Base-by-base conservation (phyloP, 495 filamentous ascomycete species). In the Evernia prunastri region DNA sequence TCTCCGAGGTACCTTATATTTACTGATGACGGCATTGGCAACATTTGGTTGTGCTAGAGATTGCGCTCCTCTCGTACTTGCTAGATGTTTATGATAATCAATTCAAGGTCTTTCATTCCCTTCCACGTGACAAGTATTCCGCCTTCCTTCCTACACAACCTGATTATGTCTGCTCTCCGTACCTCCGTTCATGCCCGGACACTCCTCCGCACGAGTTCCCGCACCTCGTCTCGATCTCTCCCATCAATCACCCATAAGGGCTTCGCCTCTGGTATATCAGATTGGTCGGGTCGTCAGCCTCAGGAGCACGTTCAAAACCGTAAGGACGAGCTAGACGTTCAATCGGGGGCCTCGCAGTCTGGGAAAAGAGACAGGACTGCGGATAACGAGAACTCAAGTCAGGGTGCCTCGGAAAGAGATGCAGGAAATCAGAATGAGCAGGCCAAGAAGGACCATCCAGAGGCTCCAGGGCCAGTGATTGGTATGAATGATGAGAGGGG, bases 401-500 rank as follows among this genome's bases (percentile, higher is more conserved):
- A 77, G 40, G 81, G 72, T 25, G 78, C 72, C 10, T 78, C 75
- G 29, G 68, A 81, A 67, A 76, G 75, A 60, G 80, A 80, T 63
- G 73, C 73, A 37, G 58, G 66, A 23, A 74, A 80, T 51, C 73
- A 77, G 61, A 79, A 75, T 35, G 66, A 74, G 64, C 79, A 83
- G 70, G 82, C 82, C 12, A 86, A 88, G 75, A 68, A 82, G 68
- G 87, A 87, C 59, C 75, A 83, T 70, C 87, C 86, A 0, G 81
- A 86, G 62, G 85, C 86, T 15, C 87, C 87, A 13, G 80, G 81
- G 66, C 80, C 83, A 1, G 76, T 87, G 4, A 84, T 89, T 72
- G 87, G 87, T 27, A 88, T 88, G 84, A 86, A 88, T 70, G 87
- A 89, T 76, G 86, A 89, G 71, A 79, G 83, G 59, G 82, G 80